Conservation (phyloP, 306 rosid species). For the Sicyos edulis region DNA sequence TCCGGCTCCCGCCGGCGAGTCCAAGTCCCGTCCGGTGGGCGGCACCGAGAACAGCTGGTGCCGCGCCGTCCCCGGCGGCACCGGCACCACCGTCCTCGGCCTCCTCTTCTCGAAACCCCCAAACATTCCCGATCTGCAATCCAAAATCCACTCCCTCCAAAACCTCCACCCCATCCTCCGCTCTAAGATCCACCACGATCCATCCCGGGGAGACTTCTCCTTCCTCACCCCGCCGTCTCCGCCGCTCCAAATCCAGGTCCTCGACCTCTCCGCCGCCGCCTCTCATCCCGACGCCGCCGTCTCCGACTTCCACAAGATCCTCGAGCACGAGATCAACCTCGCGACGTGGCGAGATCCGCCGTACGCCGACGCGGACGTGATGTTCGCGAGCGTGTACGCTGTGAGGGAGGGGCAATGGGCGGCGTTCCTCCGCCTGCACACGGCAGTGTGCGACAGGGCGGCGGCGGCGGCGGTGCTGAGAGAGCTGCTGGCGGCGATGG, state of each 20-base stretch:
- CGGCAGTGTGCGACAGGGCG: conserved; percentile 63
- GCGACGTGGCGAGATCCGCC: conserved; percentile 43
- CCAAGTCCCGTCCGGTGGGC: conserved; percentile 49
- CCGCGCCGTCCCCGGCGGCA: conserved; percentile 73
- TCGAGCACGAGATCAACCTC: conserved; percentile 60
- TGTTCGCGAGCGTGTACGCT: conserved; percentile 42
- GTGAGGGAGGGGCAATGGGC: conserved; percentile 37
- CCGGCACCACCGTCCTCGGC: conserved; percentile 70
- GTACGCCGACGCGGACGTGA: conserved; percentile 30
- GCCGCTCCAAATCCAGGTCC: conserved; percentile 42
- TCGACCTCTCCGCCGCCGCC: conserved; percentile 51
- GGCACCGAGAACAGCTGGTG: conserved; percentile 96
- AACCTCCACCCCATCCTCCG: conserved; percentile 78
- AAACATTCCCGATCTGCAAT: conserved; percentile 41
- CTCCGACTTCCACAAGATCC: conserved; percentile 49
- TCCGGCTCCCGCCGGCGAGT: conserved; percentile 14
- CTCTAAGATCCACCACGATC: conserved; percentile 52
- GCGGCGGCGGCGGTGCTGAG: conserved; percentile 51
- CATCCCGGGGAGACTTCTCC: conserved; percentile 34
- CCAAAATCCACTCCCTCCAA: conserved; percentile 55
- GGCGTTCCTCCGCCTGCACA: conserved; percentile 61
- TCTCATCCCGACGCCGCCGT: conserved; percentile 13
- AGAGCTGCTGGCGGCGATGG: conserved; percentile 32
- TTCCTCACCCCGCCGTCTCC: conserved; percentile 38
- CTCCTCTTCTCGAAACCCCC: conserved; percentile 70